Evolutionary conservation across 495 filamentous ascomycete genomes (phyloP), one percentile per base, ranked within the genome.

Genomic region (Wilcoxina mikolae): DNA sequence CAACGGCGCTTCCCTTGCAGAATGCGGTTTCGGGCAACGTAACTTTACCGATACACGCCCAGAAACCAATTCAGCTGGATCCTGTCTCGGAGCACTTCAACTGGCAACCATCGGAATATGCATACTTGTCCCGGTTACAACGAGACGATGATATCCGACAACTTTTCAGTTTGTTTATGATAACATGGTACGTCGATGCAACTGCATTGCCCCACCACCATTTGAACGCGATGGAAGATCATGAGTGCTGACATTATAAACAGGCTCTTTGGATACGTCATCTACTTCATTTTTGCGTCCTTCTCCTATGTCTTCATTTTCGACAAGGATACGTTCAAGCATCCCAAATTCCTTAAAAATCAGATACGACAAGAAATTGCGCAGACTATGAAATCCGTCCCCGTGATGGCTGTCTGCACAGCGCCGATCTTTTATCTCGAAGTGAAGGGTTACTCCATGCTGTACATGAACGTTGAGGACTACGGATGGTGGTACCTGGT

Each of bases 261-360:
- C 63, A 94, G 88, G 82, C 65, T 94, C 60, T 93, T 91, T 61
- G 87, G 90, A 54, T 67, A 87, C 25, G 58, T 86, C 39, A 69
- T 88, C 57, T 96, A 96, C 74, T 94, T 89, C 68, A 56, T 85
- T 57, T 87, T 82, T 65, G 81, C 90, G 18, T 75, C 81, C 35
- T 73, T 94, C 25, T 94, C 87, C 27, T 96, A 94, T 73, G 54
- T 82, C 62, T 90, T 94, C 75, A 73, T 96, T 70, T 96, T 94
- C 75, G 89, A 96, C 70, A 87, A 96, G 67, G 75, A 78, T 18
- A 90, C 84, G 58, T 80, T 87, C 72, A 73, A 84, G 10, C 91
- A 96, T 67, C 90, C 90, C 33, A 94, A 93, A 68, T 96, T 87
- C 69, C 84, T 95, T 65, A 89, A 88, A 70, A 85, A 95, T 71